These are phyloP conservation scores for Umbellularia californica DNA, from an alignment of 164 flowering plant genomes.

Conservation along the genomic window DNA sequence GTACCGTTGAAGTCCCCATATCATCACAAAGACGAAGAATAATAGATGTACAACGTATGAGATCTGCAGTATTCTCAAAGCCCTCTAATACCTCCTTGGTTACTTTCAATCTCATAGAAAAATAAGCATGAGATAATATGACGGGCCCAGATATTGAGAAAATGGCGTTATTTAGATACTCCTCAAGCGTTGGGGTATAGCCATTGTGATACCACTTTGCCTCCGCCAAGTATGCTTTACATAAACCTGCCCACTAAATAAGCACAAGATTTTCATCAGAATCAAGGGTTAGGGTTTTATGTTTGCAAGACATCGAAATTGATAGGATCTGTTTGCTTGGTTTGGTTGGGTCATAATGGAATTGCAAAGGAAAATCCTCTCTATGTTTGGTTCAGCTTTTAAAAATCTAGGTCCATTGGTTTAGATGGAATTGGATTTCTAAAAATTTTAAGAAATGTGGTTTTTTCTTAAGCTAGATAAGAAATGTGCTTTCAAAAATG, in stretches of 20 bases:
- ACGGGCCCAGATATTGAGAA: not conserved
- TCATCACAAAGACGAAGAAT: not conserved
- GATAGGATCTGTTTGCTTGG: too few species aligned
- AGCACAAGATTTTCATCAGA: not conserved
- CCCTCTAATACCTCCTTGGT: not conserved
- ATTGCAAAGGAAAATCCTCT: too few species aligned
- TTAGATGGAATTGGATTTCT: too few species aligned
- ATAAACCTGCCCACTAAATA: not conserved
- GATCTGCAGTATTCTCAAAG: not conserved
- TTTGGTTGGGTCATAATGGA: too few species aligned
- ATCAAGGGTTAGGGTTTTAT: not conserved
- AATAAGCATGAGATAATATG: not conserved
- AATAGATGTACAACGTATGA: not conserved
- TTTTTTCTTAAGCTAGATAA: too few species aligned
- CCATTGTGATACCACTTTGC: not conserved
- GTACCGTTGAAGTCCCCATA: conserved; percentile 1
- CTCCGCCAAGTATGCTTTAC: not conserved
- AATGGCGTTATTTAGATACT: not conserved
- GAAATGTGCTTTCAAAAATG: too few species aligned
- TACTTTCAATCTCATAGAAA: not conserved
- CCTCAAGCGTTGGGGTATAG: not conserved
- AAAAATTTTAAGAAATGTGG: too few species aligned
- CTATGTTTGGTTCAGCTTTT: too few species aligned
- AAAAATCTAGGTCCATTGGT: too few species aligned
- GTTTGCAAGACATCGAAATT: not conserved